A percentile compares a stretch with the other conserved stretches of the same genome.
Evolutionary conservation across 257 asterid species (phyloP).

Genomic region (Cordia subcordata): DNA sequence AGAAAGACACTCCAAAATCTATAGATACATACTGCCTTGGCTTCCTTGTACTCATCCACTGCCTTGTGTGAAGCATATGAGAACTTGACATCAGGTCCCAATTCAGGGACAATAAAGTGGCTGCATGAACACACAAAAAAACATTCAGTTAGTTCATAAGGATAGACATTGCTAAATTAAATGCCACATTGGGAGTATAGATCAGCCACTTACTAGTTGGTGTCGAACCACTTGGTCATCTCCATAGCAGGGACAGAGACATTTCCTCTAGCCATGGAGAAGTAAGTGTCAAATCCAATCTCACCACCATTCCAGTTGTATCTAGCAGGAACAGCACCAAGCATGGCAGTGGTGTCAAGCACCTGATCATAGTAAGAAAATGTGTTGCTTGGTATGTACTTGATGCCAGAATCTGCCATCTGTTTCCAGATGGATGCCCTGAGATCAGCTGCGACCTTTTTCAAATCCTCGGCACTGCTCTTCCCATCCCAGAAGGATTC

Average conservation of each 20-base stretch:
- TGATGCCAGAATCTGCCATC: slow-evolving; percentile 78
- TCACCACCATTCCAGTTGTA: slow-evolving; percentile 91
- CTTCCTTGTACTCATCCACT: slow-evolving; percentile 86
- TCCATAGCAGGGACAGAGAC: slow-evolving; percentile 99
- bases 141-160: not conserved
- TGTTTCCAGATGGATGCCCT: slow-evolving; percentile 71
- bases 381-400: slow-evolving; percentile 81
- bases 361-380: slow-evolving; percentile 85
- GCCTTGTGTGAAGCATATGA: slow-evolving; percentile 94
- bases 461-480: slow-evolving; percentile 60
- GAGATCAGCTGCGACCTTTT: slow-evolving; percentile 57
- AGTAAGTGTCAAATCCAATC: slow-evolving; percentile 77
- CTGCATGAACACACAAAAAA: slow-evolving; percentile 32
- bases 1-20: not conserved
- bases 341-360: slow-evolving; percentile 72
- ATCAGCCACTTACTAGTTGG: slow-evolving; percentile 83
- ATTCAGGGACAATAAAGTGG: slow-evolving; percentile 89
- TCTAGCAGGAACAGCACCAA: slow-evolving; percentile 89
- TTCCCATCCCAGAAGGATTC: slow-evolving; percentile 86
- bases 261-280: slow-evolving; percentile 99
- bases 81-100: slow-evolving; percentile 83
- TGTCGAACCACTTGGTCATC: slow-evolving; percentile 99
- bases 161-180: slow-evolving; percentile 4
- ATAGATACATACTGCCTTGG: slow-evolving; percentile 58
- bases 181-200: not conserved